Base-by-base conservation (phyloP, 2,329 filamentous ascomycete species). In the Lecanosticta acicola region DNA sequence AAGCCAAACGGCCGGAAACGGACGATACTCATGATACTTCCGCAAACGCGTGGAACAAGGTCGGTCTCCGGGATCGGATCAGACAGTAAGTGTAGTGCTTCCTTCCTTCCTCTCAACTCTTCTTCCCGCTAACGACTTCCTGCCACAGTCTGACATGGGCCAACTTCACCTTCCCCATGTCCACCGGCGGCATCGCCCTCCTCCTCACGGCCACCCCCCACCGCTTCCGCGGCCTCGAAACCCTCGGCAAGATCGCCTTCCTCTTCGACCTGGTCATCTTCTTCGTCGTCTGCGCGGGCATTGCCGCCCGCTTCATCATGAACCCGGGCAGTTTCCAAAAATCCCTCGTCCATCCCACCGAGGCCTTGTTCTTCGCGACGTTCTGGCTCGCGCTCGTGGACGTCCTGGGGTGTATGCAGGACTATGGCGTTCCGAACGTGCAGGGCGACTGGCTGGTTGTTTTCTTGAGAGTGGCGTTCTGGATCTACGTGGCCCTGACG, bases 401-500 rank as follows among this genome's bases (percentile, higher is more conserved):
- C 1, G 73, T 88, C 46, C 77, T 89, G 50, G 79, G 78, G 3
- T 76, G 79, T 43, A 79, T 82, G 0, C 76, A 85, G 40, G 71
- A 73, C 3, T 88, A 87, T 59, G 81, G 77, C 20, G 77, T 83
- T 17, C 75, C 78, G 0, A 64, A 71, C 1, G 66, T 75, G 11
- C 32, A 64, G 71, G 76, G 77, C 1, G 54, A 66, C 0, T 75
- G 76, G 56, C 75, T 85, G 4, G 66, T 75, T 1, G 75, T 73
- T 60, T 75, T 72, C 0, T 73, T 87, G 3, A 73, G 81, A 43
- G 71, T 81, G 0, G 71, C 79, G 3, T 90, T 87, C 63, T 90
- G 85, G 83, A 66, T 73, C 1, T 89, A 89, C 58, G 73, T 81
- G 5, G 66, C 70, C 3, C 61, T 75, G 29, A 80, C 81, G 0